Base-by-base conservation (phyloP, 169 alveolate species). In the Amoebophrya sp. region DNA sequence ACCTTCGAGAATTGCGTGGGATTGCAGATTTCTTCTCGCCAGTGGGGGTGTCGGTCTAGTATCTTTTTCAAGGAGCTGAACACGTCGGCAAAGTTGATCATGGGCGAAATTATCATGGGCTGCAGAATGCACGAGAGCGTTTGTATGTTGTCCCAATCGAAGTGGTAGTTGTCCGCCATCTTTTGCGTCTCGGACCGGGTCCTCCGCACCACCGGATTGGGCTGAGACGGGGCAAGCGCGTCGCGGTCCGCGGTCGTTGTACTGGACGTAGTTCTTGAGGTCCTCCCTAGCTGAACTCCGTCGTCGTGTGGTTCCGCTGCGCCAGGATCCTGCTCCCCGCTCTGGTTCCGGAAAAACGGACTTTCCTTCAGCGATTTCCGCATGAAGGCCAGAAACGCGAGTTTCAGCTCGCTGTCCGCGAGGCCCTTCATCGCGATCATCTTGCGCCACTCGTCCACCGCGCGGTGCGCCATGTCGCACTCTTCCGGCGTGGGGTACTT, bases 391-490 rank as follows among this genome's bases (percentile, higher is more conserved):
- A 66, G 35, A 66, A 66, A 66, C 35, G 2, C 38, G 35, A 66
- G 7, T 25, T 66, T 66, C 83, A 12, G 12, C 29, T 66, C 83
- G 35, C 35, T 18, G 32, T 66, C 83, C 0, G 83, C 83, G 7
- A 12, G 35, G 0, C 83, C 83, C 83, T 66, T 66, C 83, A 66
- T 66, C 38, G 83, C 83, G 83, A 66, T 66, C 83, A 66, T 66
- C 83, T 66, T 66, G 29, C 83, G 29, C 83, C 83, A 66, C 83
- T 66, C 83, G 35, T 66, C 83, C 7, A 66, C 83, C 83, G 83
- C 83, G 32, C 10, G 7, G 83, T 66, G 83, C 32, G 83, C 83
- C 83, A 66, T 25, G 35, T 3, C 32, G 35, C 35, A 25, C 83
- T 66, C 83, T 7, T 25, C 32, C 18, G 1, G 32, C 7, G 83